Conservation (phyloP, 1,139 yeast genomes). For the Debaryomyces robertsiae region DNA sequence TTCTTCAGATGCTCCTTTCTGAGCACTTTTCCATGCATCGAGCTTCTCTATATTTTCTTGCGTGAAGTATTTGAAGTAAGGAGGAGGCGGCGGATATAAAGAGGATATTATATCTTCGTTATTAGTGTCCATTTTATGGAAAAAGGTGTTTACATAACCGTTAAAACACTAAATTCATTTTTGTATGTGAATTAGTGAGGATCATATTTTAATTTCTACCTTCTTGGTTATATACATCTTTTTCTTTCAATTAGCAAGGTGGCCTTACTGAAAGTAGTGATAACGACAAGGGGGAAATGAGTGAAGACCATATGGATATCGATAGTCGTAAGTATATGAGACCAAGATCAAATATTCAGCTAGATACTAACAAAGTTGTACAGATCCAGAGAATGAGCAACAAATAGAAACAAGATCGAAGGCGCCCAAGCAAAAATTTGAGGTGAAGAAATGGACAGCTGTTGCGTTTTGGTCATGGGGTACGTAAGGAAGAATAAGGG, state of each 20-base stretch:
- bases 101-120: constrained; percentile 55
- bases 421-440: constrained; percentile 41
- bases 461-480: constrained; percentile 99
- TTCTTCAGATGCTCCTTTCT: constrained; percentile 11
- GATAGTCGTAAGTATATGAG: constrained; percentile 31
- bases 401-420: constrained; percentile 12
- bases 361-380: constrained; percentile 12
- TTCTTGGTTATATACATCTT: constrained; percentile 1
- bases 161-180: neutral
- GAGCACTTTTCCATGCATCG: constrained; percentile 23
- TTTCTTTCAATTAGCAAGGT: neutral
- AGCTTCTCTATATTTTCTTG: constrained; percentile 52
- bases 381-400: constrained; percentile 12
- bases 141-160: neutral
- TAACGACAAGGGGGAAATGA: constrained; percentile 15
- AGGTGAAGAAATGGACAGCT: constrained; percentile 83
- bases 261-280: neutral
- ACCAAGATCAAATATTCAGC: neutral
- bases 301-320: constrained; percentile 34
- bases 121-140: constrained; percentile 16
- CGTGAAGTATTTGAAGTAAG: constrained; percentile 69
- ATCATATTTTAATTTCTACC: constrained; percentile 6
- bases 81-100: constrained; percentile 87
- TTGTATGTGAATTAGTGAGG: constrained; percentile 2
- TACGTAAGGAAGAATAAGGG: constrained; percentile 30